Base-by-base conservation (phyloP, 768 basidiomycete species). In the Auricularia heimuer region DNA sequence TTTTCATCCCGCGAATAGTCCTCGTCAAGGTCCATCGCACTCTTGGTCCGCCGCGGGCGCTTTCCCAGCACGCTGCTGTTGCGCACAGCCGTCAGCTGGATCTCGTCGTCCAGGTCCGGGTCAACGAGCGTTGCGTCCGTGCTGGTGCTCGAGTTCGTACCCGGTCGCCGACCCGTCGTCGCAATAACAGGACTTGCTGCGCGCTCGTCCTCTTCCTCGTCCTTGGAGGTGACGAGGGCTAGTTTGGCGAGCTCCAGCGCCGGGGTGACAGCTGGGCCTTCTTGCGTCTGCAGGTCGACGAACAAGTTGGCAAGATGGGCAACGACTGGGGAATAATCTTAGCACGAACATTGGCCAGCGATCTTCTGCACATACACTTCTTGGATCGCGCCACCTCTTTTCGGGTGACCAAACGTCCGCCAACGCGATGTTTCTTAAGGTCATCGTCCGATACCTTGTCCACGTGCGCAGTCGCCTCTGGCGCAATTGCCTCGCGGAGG, bases 71-170 rank as follows among this genome's bases (percentile, higher is more conserved):
- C 83, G 47, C 85, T 64, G 63, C 33, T 44, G 42, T 44, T 24
- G 37, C n/a, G 14, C 14, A 18, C 21, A 35, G 12, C 18, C 33
- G 64, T 18, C 39, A 18, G 60, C 58, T 21, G 60, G 45, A 21
- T 37, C 60, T 33, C 56, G 12, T 33, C 56, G 10, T 60, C 56
- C 29, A 42, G 39, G 12, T 42, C 39, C 39, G 39, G 39, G 39
- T 94, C 92, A 62, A 94, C 92, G 37, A 94, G 81, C 12, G 92
- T 94, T 16, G 91, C 91, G 73, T 93, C 91, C 1, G 90, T 92
- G 71, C 92, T 91, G 67, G 92, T 89, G 24, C 91, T 92, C 24
- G 88, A 86, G 37, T 66, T 66, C 36, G 58, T 47, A 14, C 67
- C 42, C 24, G 56, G 56, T 12, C 56, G 56, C 56, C 58, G 61